Percentiles rank a stretch among this genome's conserved stretches.
These are phyloP conservation scores for Emmonsiellopsis sp. DNA, from an alignment of 2,329 filamentous ascomycete species.

Conservation along the genomic window DNA sequence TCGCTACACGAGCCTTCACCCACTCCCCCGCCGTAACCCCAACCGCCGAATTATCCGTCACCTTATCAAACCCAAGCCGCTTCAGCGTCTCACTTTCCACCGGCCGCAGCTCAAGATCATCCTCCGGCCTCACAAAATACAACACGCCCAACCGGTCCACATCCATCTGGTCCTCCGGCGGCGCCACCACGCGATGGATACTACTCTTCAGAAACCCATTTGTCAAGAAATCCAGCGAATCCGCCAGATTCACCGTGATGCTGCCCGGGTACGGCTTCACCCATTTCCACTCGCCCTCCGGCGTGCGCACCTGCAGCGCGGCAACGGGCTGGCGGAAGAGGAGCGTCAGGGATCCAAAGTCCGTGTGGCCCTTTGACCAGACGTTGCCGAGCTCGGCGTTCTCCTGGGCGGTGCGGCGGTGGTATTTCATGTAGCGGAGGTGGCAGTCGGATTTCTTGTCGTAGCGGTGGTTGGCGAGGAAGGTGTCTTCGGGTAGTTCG, in stretches of 20 bases:
- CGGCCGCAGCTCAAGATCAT: conserved; percentile 11
- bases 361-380: conserved; percentile 45
- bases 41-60: conserved; percentile 5
- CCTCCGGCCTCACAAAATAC: conserved; percentile 37
- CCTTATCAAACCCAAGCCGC: conserved; percentile 7
- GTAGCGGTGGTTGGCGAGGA: conserved; percentile 49
- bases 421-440: conserved; percentile 54
- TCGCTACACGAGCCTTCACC: conserved; percentile 15
- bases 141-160: conserved; percentile 35
- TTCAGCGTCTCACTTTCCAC: background rate
- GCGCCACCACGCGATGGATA: conserved; percentile 41
- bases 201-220: conserved; percentile 42
- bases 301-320: conserved; percentile 46
- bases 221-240: conserved; percentile 41
- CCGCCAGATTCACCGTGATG: conserved; percentile 44
- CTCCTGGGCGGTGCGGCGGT: conserved; percentile 40
- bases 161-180: conserved; percentile 39
- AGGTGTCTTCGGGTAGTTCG: conserved; percentile 49
- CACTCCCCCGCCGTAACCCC: conserved; percentile 13
- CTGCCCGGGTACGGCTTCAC: conserved; percentile 41
- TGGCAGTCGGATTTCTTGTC: conserved; percentile 51
- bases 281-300: conserved; percentile 42
- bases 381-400: conserved; percentile 36
- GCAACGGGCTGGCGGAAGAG: conserved; percentile 52
- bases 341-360: conserved; percentile 47